phyloP scores from a whole-genome alignment of 441 rosid species.

The Macaranga tanarius region DNA sequence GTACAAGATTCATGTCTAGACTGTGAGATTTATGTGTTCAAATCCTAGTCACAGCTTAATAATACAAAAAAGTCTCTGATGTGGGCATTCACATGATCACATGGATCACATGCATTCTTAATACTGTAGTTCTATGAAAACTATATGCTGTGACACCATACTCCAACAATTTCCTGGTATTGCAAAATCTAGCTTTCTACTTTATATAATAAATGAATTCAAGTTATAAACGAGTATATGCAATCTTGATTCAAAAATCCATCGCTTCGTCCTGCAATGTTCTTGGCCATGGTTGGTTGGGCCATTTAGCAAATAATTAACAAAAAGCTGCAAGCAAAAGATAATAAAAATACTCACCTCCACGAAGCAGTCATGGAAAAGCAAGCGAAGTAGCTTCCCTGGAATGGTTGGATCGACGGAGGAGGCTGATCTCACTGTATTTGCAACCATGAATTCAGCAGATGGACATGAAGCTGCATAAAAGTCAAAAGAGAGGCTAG shows the following conservation, averaged over 20 bases:
- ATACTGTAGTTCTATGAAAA: background rate
- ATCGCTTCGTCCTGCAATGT: background rate
- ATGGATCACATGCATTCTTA: too few species aligned
- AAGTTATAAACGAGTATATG: background rate
- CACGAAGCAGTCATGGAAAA: conserved; percentile 82
- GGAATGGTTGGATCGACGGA: conserved; percentile 45
- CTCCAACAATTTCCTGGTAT: background rate
- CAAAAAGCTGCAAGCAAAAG: background rate
- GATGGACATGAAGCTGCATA: conserved; percentile 63
- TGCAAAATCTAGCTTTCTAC: background rate
- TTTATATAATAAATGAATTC: background rate
- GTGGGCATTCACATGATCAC: too few species aligned
- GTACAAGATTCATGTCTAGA: background rate
- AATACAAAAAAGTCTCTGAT: too few species aligned
- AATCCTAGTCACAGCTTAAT: too few species aligned
- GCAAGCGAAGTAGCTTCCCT: conserved; percentile 62
- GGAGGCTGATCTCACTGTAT: conserved; percentile 45
- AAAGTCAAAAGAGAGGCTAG: conserved; percentile 54
- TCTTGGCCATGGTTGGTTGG: background rate
- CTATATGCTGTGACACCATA: background rate
- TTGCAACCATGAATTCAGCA: conserved; percentile 48
- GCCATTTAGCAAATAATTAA: background rate
- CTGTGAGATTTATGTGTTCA: too few species aligned
- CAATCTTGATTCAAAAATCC: conserved; percentile 4
- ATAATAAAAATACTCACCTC: conserved; percentile 51